Conservation (phyloP, 177 flowering plant species). For the Vitis hybrid region DNA sequence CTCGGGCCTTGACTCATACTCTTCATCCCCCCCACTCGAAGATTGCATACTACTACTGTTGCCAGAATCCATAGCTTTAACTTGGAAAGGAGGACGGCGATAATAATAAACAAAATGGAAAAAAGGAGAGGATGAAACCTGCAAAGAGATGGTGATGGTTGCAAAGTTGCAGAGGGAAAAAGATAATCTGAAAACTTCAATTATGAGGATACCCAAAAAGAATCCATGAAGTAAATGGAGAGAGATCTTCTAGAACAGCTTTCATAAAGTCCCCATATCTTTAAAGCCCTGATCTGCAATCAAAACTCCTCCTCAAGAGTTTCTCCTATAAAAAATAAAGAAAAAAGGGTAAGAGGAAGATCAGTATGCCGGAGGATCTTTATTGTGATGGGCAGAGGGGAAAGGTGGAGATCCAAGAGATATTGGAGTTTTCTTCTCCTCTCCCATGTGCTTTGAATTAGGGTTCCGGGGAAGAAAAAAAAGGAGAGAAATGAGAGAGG, state of each 20-base stretch:
- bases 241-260: conserved; percentile 9
- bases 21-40: conserved; percentile 36
- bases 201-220: not conserved
- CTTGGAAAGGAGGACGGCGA: not conserved
- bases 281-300: conserved; percentile 29
- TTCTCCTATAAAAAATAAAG: conserved; percentile 13
- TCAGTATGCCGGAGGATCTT: conserved; percentile 5
- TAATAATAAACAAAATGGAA: not conserved
- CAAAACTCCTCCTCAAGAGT: conserved; percentile 10
- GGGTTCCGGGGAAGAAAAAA: conserved; percentile 26
- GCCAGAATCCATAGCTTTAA: conserved; percentile 39
- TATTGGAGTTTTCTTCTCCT: not conserved
- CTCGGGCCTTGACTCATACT: conserved; percentile 25
- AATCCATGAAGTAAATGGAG: conserved; percentile 2
- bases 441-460: conserved; percentile 16
- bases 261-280: conserved; percentile 9
- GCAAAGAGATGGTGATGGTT: conserved; percentile 7
- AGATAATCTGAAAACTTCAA: not conserved
- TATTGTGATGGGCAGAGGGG: not conserved
- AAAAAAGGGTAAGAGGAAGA: conserved; percentile 1
- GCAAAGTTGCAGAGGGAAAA: conserved; percentile 1
- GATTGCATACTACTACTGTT: conserved; percentile 45
- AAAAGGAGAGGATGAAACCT: not conserved
- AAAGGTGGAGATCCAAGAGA: not conserved
- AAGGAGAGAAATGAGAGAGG: conserved; percentile 7